Evolutionary conservation across 192 early-diverging fungal genomes (phyloP).

Genomic region (Chytriomyces sp.): DNA sequence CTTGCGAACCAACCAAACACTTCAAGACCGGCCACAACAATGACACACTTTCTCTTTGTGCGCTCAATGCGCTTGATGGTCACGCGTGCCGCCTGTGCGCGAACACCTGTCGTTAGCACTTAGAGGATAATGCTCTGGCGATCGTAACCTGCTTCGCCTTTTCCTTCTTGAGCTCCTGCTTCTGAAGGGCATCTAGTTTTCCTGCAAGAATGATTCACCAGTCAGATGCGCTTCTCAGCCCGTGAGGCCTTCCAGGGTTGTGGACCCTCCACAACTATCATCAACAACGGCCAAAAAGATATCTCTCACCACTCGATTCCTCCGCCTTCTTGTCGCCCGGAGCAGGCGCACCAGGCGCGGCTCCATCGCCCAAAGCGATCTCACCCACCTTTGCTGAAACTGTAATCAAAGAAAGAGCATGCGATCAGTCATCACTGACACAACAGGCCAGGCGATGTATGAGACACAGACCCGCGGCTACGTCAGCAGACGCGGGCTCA

Average conservation of each 20-base stretch:
- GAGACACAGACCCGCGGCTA: constrained; percentile 15
- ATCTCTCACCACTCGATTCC: too few relatives aligned
- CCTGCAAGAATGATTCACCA: not conserved
- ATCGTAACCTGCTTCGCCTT: constrained; percentile 46
- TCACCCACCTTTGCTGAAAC: constrained; percentile 11
- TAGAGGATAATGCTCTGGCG: not conserved
- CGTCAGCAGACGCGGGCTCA: constrained; percentile 14
- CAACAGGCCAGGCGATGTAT: too few relatives aligned
- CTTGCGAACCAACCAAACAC: constrained; percentile 68
- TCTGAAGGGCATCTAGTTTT: constrained; percentile 46
- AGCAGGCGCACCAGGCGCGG: not conserved
- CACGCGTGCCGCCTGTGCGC: constrained; percentile 51
- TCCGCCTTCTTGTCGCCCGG: constrained; percentile 7
- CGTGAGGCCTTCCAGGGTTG: not conserved
- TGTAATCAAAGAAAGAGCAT: not conserved
- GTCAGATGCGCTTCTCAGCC: not conserved
- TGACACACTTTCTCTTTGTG: constrained; percentile 92
- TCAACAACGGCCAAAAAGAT: not conserved
- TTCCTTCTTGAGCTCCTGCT: constrained; percentile 79
- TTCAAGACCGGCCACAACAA: constrained; percentile 81
- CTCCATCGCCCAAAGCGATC: not conserved
- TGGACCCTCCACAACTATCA: not conserved
- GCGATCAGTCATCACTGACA: not conserved
- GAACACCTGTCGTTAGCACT: constrained; percentile 33
- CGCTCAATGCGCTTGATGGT: constrained; percentile 87